Evolutionary conservation across 805 yeast species (phyloP), one percentile per base, ranked within the genome.

Genomic region (Spathaspora gorwiae): DNA sequence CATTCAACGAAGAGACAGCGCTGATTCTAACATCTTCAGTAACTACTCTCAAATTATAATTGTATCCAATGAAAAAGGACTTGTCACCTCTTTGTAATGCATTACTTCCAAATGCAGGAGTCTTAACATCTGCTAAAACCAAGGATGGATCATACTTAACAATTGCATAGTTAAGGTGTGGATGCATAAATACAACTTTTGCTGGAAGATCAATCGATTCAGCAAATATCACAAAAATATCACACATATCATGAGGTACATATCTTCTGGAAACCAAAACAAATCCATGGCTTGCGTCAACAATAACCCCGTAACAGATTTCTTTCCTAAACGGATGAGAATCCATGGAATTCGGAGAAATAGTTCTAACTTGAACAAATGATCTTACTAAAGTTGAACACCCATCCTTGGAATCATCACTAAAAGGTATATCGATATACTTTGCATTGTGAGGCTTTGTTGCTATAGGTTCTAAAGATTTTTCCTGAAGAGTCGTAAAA

Each of bases 191-290:
- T 19, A 81, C 81, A 26, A 90, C 94, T 50, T 80, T 73, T 1
- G 84, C 97, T 0, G 95, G 88, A 11, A 90, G 76, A 51, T 83
- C 80, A 19, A 87, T 79, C 1, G 95, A 84, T 51, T 90, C 96
- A 4, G 97, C 96, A 58, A 90, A 79, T 2, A 90, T 81, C 15
- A 90, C 75, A 40, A 79, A 73, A 24, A 90, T 74, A 61, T 90
- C 96, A 53, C 83, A 73, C 53, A 84, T 63, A 54, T 87, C 95
- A 65, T 89, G 95, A 7, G 96, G 95, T 26, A 90, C 87, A 44
- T 78, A 73, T 47, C 81, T 73, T 48, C 97, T 75, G 2, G 96
- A 85, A 1, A 85, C 88, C 42, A 90, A 66, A 5, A 87, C 88
- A 49, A 81, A 83, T 2, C 97, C 97, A 48, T 78, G 78, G 42